Percentiles rank a stretch among this genome's conserved stretches.
Conservation (phyloP, 2,329 filamentous ascomycete species). For the Scleromitrula shiraiana region DNA sequence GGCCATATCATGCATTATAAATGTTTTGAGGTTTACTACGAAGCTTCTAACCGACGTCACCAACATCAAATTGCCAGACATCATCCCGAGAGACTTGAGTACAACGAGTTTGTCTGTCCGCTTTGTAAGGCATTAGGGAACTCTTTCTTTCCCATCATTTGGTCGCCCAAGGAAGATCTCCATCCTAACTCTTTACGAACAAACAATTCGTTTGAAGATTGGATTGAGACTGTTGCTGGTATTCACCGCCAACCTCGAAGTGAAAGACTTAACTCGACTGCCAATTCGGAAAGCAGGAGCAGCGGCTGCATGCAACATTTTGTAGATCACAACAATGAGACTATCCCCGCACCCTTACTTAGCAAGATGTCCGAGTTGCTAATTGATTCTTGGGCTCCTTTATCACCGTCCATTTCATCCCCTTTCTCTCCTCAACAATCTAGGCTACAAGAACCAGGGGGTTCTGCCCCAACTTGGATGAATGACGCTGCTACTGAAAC, state of each 20-base stretch:
- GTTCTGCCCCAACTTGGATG: conserved; percentile 20
- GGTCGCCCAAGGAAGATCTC: conserved; percentile 84
- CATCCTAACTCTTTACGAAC: conserved; percentile 66
- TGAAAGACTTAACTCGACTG: conserved; percentile 12
- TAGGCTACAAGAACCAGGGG: conserved; percentile 23
- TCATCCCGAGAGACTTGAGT: conserved; percentile 72
- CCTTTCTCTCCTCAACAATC: conserved; percentile 9
- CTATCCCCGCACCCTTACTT: conserved; percentile 18
- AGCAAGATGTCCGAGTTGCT: conserved; percentile 24
- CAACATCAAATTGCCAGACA: conserved; percentile 88
- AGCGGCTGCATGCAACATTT: conserved; percentile 19
- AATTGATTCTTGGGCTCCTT: conserved; percentile 24
- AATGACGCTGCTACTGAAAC: conserved; percentile 29
- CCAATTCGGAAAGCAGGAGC: conserved; percentile 7
- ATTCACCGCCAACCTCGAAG: conserved; percentile 7
- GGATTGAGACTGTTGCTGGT: conserved; percentile 16
- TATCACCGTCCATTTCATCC: conserved; percentile 18
- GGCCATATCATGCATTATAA: conserved; percentile 98
- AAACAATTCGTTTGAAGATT: conserved; percentile 48
- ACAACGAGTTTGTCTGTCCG: conserved; percentile 91
- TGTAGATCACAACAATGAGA: conserved; percentile 21
- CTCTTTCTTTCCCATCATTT: conserved; percentile 87
- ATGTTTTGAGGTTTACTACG: conserved; percentile 88
- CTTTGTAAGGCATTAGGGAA: conserved; percentile 96
- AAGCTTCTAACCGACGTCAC: conserved; percentile 76